Conservation (phyloP, 139 green algal species). For the Desmodesmus armatus region DNA sequence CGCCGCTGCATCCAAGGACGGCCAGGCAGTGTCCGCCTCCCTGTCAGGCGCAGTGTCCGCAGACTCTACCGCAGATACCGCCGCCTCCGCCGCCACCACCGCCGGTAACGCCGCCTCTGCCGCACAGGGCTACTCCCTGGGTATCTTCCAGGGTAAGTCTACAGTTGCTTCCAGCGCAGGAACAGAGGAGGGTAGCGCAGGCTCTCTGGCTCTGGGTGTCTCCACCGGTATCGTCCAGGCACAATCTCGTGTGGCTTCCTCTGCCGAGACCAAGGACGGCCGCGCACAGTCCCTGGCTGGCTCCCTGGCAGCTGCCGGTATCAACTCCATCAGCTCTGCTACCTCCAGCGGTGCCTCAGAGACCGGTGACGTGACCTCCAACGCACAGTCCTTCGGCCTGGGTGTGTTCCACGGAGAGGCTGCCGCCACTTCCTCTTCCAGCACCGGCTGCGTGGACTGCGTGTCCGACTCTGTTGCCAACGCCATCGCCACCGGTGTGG, state of each 20-base stretch:
- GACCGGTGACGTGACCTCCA: conserved; percentile 45
- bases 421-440: conserved; percentile 23
- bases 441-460: conserved; percentile 39
- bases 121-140: conserved; percentile 9
- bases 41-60: not conserved
- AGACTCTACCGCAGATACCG: conserved; percentile 32
- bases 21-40: conserved; percentile 30
- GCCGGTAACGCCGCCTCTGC: conserved; percentile 35
- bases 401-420: conserved; percentile 42
- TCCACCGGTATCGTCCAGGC: conserved; percentile 41
- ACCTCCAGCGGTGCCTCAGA: conserved; percentile 21
- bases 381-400: conserved; percentile 18
- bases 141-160: conserved; percentile 39
- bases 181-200: conserved; percentile 18
- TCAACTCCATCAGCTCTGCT: conserved; percentile 34
- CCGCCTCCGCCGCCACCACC: conserved; percentile 37
- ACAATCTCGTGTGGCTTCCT: conserved; percentile 31
- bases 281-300: conserved; percentile 40
- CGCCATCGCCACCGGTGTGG: conserved; percentile 30
- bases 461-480: conserved; percentile 36
- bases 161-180: conserved; percentile 20
- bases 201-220: conserved; percentile 14
- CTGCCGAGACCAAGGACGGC: conserved; percentile 43
- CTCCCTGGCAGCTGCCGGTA: conserved; percentile 8
- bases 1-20: conserved; percentile 28